A percentile compares a stretch with the other conserved stretches of the same genome.
phyloP scores from a whole-genome alignment of 345 rosid genomes.

The Arabis alpina region DNA sequence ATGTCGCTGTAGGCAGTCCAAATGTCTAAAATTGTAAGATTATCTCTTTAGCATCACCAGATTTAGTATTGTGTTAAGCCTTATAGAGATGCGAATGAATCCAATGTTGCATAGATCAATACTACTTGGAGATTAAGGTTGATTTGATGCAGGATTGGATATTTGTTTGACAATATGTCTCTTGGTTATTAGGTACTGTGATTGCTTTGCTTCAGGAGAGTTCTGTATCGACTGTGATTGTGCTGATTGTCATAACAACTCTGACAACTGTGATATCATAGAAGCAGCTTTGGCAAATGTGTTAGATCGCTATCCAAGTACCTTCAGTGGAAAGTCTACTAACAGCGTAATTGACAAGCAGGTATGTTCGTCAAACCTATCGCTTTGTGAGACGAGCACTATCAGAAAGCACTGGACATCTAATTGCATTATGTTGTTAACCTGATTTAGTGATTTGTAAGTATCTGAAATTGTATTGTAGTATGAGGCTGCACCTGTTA shows the following conservation, averaged over 20 bases:
- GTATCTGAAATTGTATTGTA: conserved; percentile 21
- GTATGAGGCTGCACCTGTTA: conserved; percentile 40
- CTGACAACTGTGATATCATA: conserved; percentile 45
- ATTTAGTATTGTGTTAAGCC: background rate
- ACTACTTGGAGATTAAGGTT: background rate
- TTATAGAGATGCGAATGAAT: background rate
- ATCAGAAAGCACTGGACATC: background rate
- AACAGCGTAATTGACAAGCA: conserved; percentile 26
- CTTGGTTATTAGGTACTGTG: conserved; percentile 54
- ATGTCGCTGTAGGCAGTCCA: conserved; percentile 61
- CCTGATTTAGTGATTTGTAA: background rate
- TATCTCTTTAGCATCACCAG: background rate
- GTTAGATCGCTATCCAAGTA: conserved; percentile 53
- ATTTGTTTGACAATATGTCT: background rate
- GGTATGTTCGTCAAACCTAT: conserved; percentile 41
- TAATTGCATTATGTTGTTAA: background rate
- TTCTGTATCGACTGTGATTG: conserved; percentile 60
- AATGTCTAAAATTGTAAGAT: conserved; percentile 63
- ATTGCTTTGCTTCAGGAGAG: conserved; percentile 59
- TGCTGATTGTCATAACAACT: conserved; percentile 50
- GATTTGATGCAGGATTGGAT: background rate
- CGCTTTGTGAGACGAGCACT: background rate
- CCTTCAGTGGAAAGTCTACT: conserved; percentile 47
- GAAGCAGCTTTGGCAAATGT: conserved; percentile 43
- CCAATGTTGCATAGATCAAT: background rate